phyloP scores from a whole-genome alignment of 2,329 filamentous ascomycete genomes.

The Phialophora macrospora region DNA sequence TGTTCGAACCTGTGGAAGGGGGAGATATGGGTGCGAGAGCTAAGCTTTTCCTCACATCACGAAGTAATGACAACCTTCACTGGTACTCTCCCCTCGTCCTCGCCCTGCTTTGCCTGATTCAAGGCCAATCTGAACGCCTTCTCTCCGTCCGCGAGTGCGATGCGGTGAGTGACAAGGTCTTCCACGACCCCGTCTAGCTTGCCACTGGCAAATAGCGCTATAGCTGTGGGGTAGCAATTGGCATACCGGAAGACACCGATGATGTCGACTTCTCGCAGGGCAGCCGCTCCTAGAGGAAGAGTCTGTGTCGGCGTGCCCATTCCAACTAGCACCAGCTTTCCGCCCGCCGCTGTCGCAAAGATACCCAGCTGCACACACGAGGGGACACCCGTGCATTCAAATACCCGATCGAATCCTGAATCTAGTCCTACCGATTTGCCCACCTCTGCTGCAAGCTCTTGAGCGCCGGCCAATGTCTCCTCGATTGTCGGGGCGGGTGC shows the following conservation, averaged over 20 bases:
- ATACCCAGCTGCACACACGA: constrained; percentile 54
- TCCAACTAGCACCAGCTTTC: constrained; percentile 60
- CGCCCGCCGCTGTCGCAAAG: constrained; percentile 54
- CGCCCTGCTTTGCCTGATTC: constrained; percentile 56
- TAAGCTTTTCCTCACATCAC: constrained; percentile 13
- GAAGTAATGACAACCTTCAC: constrained; percentile 57
- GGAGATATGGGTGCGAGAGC: not conserved
- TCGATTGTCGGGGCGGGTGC: constrained; percentile 32
- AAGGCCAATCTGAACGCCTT: constrained; percentile 53
- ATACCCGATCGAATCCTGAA: constrained; percentile 51
- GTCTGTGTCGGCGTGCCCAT: constrained; percentile 63
- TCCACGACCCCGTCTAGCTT: constrained; percentile 56
- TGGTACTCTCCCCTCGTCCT: constrained; percentile 58
- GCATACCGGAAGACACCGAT: constrained; percentile 64
- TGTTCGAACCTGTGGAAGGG: not conserved
- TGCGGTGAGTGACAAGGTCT: constrained; percentile 59
- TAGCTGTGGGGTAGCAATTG: constrained; percentile 60
- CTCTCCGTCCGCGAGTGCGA: constrained; percentile 55
- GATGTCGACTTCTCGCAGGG: constrained; percentile 61
- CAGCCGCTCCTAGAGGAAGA: constrained; percentile 59
- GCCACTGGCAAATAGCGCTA: constrained; percentile 58
- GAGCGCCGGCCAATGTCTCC: constrained; percentile 52
- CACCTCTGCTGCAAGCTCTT: constrained; percentile 44
- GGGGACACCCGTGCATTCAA: constrained; percentile 54
- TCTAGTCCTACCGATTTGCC: constrained; percentile 40